Evolutionary conservation across 768 basidiomycete species (phyloP).

Genomic region (Kockovaella imperatae): DNA sequence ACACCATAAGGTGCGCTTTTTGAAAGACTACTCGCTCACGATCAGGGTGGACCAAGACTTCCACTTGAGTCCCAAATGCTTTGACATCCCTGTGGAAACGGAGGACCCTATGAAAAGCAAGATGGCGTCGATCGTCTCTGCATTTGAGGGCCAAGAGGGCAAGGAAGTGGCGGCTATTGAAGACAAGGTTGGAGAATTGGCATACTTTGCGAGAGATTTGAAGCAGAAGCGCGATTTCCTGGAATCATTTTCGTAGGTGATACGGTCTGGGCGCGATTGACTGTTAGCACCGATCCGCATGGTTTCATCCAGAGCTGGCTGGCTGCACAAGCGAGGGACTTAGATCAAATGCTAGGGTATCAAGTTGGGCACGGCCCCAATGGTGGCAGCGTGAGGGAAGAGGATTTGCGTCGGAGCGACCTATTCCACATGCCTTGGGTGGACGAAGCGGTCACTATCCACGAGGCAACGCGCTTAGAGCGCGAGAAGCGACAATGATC

Average conservation of each 20-base stretch:
- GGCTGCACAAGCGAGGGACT: slow-evolving; percentile 81
- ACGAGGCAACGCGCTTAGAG: slow-evolving; percentile 67
- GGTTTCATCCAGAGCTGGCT: slow-evolving; percentile 83
- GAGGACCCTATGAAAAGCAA: slow-evolving; percentile 71
- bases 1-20: slow-evolving; percentile 46
- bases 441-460: slow-evolving; percentile 68
- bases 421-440: slow-evolving; percentile 92
- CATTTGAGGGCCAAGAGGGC: slow-evolving; percentile 62
- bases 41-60: slow-evolving; percentile 52
- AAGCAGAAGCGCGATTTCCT: slow-evolving; percentile 82
- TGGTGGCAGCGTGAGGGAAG: slow-evolving; percentile 58
- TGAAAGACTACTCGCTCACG: neutral
- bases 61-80: slow-evolving; percentile 58
- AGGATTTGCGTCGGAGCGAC: slow-evolving; percentile 79
- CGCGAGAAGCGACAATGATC: slow-evolving; percentile 10
- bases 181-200: slow-evolving; percentile 80
- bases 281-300: slow-evolving; percentile 50
- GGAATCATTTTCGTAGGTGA: slow-evolving; percentile 57
- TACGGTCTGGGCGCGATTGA: neutral
- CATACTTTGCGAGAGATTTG: slow-evolving; percentile 78
- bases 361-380: slow-evolving; percentile 52
- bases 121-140: slow-evolving; percentile 61
- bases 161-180: slow-evolving; percentile 66
- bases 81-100: slow-evolving; percentile 80
- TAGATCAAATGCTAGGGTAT: slow-evolving; percentile 81